A percentile compares a stretch with the other conserved stretches of the same genome.
Conservation (phyloP, 1,284 basidiomycete genomes). For the Cerrena zonata region DNA sequence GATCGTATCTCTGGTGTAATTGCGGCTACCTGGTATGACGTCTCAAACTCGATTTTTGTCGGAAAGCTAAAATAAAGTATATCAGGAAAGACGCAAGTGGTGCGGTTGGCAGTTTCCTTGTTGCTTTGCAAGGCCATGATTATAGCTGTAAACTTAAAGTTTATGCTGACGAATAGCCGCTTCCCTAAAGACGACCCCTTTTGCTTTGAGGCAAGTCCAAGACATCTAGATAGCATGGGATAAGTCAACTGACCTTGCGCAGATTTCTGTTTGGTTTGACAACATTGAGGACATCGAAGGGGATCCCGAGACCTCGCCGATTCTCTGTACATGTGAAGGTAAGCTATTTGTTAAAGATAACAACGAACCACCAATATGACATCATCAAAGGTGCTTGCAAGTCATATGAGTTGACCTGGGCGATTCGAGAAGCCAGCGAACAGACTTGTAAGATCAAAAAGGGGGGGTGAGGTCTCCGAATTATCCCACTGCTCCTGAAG, state of each 20-base stretch:
- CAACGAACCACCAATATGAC: neutral
- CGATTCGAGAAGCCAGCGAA: conserved; percentile 76
- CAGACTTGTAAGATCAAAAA: conserved; percentile 14
- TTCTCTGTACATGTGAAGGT: conserved; percentile 75
- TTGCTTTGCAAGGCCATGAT: conserved; percentile 82
- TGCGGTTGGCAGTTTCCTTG: conserved; percentile 83
- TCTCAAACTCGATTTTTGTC: neutral
- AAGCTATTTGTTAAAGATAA: too few relatives aligned
- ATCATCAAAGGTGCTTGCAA: conserved; percentile 71
- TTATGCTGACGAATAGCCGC: conserved; percentile 81
- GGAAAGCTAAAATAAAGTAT: conserved; percentile 4
- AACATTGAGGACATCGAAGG: conserved; percentile 76
- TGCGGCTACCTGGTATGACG: conserved; percentile 63
- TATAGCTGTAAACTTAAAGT: conserved; percentile 92
- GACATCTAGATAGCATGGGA: neutral
- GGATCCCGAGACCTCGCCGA: conserved; percentile 61
- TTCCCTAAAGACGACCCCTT: conserved; percentile 88
- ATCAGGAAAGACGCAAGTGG: conserved; percentile 86
- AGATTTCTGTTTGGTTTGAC: conserved; percentile 79
- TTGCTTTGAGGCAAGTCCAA: conserved; percentile 62
- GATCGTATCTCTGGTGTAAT: conserved; percentile 80
- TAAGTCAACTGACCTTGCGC: neutral
- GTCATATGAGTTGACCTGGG: conserved; percentile 85
- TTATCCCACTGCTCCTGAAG: conserved; percentile 59
- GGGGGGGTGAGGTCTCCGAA: neutral